These are phyloP conservation scores for Pleurotus pulmonarius DNA, from an alignment of 768 basidiomycete genomes.

Conservation along the genomic window DNA sequence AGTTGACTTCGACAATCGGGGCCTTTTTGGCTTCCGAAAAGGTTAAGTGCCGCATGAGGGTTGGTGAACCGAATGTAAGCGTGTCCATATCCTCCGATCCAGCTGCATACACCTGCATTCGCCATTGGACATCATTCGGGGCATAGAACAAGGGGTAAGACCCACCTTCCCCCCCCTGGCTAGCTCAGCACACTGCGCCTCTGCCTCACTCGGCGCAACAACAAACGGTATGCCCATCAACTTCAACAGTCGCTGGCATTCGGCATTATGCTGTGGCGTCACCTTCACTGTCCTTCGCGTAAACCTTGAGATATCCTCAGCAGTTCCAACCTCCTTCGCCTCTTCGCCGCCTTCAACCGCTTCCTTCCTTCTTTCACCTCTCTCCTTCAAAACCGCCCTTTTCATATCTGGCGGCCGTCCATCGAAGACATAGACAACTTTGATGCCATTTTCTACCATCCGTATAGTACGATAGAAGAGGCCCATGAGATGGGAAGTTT, in stretches of 20 bases:
- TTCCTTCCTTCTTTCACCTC: slow-evolving; percentile 87
- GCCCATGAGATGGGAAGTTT: slow-evolving; percentile 95
- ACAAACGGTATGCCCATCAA: slow-evolving; percentile 98
- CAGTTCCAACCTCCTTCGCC: slow-evolving; percentile 86
- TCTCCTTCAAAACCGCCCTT: slow-evolving; percentile 94
- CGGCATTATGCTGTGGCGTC: slow-evolving; percentile 94
- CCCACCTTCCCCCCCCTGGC: slow-evolving; percentile 90
- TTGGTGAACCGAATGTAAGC: slow-evolving; percentile 89
- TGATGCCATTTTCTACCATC: slow-evolving; percentile 98
- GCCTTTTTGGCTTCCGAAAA: slow-evolving; percentile 98
- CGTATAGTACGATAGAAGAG: slow-evolving; percentile 97
- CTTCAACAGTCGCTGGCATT: slow-evolving; percentile 79
- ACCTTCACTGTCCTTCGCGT: slow-evolving; percentile 91
- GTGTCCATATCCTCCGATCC: slow-evolving; percentile 99
- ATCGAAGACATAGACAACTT: slow-evolving; percentile 97
- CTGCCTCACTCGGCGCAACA: slow-evolving; percentile 95
- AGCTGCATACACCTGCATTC: slow-evolving; percentile 82
- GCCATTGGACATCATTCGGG: background rate
- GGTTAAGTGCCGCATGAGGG: slow-evolving; percentile 92
- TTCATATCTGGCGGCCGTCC: slow-evolving; percentile 98
- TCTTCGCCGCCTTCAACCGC: slow-evolving; percentile 95
- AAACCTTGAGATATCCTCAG: slow-evolving; percentile 89
- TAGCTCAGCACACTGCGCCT: slow-evolving; percentile 97
- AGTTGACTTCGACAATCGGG: slow-evolving; percentile 90
- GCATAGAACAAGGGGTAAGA: background rate